These are phyloP conservation scores for Tagetes patula DNA, from an alignment of 129 eudicot species.

Conservation along the genomic window DNA sequence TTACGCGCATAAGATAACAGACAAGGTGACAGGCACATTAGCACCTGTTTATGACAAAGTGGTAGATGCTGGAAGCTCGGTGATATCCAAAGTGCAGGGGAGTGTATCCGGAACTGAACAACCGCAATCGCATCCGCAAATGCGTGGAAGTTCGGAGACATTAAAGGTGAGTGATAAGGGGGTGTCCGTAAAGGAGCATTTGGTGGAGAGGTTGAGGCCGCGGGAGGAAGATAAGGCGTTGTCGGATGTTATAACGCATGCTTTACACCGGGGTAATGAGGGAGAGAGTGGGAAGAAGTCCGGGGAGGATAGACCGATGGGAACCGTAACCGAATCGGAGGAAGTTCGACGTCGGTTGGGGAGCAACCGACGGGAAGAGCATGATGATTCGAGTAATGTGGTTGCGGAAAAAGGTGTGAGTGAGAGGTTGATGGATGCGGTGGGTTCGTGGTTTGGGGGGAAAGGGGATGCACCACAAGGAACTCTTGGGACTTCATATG, in stretches of 20 bases:
- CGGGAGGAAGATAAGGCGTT: slow-evolving; percentile 77
- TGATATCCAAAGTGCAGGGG: slow-evolving; percentile 45
- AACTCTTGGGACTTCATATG: slow-evolving; percentile 35
- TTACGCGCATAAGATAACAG: slow-evolving; percentile 44
- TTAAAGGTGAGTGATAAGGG: slow-evolving; percentile 38
- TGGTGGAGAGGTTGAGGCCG: slow-evolving; percentile 66
- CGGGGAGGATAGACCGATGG: slow-evolving; percentile 32
- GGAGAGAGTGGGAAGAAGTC: slow-evolving; percentile 22
- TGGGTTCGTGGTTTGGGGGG: slow-evolving; percentile 55
- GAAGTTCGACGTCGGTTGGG: slow-evolving; percentile 61
- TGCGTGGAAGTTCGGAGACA: not conserved
- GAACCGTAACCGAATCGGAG: slow-evolving; percentile 62
- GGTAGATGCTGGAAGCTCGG: slow-evolving; percentile 43
- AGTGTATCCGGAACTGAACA: slow-evolving; percentile 23
- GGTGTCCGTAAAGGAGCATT: slow-evolving; percentile 50
- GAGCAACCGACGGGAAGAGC: slow-evolving; percentile 21
- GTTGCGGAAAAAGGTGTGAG: slow-evolving; percentile 40
- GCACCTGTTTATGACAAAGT: slow-evolving; percentile 58
- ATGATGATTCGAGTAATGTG: slow-evolving; percentile 33
- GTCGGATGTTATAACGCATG: slow-evolving; percentile 51
- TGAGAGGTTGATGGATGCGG: slow-evolving; percentile 49
- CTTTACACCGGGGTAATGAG: slow-evolving; percentile 35
- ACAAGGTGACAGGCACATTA: slow-evolving; percentile 38
- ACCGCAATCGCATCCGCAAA: slow-evolving; percentile 10
- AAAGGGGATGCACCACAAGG: slow-evolving; percentile 46